Conservation (phyloP, 1,284 basidiomycete species). For the Neonothopanus nambi region DNA sequence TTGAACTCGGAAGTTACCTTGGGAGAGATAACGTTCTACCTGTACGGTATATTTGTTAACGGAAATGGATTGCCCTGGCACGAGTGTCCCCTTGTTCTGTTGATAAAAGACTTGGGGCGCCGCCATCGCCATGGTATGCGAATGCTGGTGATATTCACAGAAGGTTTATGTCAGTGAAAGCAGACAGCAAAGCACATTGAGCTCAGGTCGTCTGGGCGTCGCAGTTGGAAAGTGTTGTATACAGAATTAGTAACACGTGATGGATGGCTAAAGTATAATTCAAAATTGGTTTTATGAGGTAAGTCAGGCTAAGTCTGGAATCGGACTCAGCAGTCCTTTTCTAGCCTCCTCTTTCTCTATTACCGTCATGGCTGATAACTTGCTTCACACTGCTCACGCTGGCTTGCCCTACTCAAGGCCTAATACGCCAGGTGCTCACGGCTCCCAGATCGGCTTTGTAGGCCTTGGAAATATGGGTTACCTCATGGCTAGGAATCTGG, state of each 20-base stretch:
- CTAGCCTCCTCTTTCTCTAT: not conserved
- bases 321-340: too few relatives aligned
- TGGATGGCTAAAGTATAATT: too few relatives aligned
- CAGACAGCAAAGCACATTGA: slow-evolving; percentile 2
- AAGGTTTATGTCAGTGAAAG: not conserved
- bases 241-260: too few relatives aligned
- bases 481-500: slow-evolving; percentile 76
- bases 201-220: not conserved
- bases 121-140: slow-evolving; percentile 28
- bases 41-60: slow-evolving; percentile 91
- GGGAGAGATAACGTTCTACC: slow-evolving; percentile 84
- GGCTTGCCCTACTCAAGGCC: slow-evolving; percentile 62
- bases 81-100: slow-evolving; percentile 65
- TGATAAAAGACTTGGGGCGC: slow-evolving; percentile 38
- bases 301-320: too few relatives aligned
- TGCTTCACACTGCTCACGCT: slow-evolving; percentile 22
- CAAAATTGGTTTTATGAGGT: too few relatives aligned
- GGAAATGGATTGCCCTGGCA: slow-evolving; percentile 83
- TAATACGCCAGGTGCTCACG: slow-evolving; percentile 41
- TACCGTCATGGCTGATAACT: slow-evolving; percentile 12
- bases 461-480: slow-evolving; percentile 73
- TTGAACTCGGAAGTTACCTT: slow-evolving; percentile 58
- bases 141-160: too few relatives aligned
- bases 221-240: too few relatives aligned
- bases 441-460: slow-evolving; percentile 56